phyloP scores from a whole-genome alignment of 495 filamentous ascomycete genomes.

The Monascus purpureus region DNA sequence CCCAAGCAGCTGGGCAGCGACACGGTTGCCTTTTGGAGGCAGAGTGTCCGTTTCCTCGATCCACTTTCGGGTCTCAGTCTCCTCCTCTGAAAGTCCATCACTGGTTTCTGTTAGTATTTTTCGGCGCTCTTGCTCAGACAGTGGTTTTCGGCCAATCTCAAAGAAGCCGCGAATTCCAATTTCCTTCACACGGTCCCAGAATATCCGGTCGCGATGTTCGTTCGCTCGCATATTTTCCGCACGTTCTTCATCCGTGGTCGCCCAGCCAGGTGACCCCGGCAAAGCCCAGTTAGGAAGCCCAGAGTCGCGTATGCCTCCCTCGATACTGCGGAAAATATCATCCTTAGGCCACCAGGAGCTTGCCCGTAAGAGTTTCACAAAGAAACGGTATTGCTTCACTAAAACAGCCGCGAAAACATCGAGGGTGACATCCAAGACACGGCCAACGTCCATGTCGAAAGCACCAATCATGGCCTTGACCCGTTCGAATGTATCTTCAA shows the following conservation, averaged over 20 bases:
- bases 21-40: slow-evolving; percentile 72
- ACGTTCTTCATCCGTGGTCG: slow-evolving; percentile 51
- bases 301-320: slow-evolving; percentile 21
- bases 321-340: slow-evolving; percentile 13
- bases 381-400: slow-evolving; percentile 77
- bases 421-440: slow-evolving; percentile 82
- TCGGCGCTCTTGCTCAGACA: slow-evolving; percentile 34
- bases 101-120: slow-evolving; percentile 29
- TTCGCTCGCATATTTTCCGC: slow-evolving; percentile 31
- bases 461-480: slow-evolving; percentile 87
- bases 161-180: slow-evolving; percentile 76
- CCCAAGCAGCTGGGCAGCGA: slow-evolving; percentile 86
- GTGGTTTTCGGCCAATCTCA: slow-evolving; percentile 54
- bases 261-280: slow-evolving; percentile 46
- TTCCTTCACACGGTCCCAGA: slow-evolving; percentile 70
- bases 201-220: slow-evolving; percentile 52
- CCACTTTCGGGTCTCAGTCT: slow-evolving; percentile 49
- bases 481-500: slow-evolving; percentile 55
- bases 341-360: slow-evolving; percentile 96
- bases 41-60: slow-evolving; percentile 64
- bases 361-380: slow-evolving; percentile 73
- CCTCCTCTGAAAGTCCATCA: slow-evolving; percentile 21
- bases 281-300: slow-evolving; percentile 73
- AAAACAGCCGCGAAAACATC: slow-evolving; percentile 80
- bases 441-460: slow-evolving; percentile 86